Base-by-base conservation (phyloP, 2,329 filamentous ascomycete species). In the Coniella vitis region DNA sequence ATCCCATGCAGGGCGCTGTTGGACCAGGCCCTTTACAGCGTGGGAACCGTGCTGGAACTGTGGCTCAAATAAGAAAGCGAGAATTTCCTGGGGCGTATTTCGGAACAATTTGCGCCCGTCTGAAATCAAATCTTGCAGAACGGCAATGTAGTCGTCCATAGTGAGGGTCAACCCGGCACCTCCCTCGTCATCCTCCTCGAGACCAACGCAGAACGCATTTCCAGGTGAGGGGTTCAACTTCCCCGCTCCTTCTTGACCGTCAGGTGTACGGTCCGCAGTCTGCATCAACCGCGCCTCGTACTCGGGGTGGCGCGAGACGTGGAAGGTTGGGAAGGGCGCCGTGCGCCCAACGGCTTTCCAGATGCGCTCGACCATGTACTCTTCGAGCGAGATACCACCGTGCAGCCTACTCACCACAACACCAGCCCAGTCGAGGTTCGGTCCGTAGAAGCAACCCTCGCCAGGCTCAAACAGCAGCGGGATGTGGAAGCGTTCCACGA, bases 381-480 rank as follows among this genome's bases (percentile, higher is more conserved):
- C n/a, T 21, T 46, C 44, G 44, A 46, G 44, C 7, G 44, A 32
- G 13, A 39, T 13, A 5, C 35, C 44, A 10, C 16, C 21, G 22
- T 46, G 20, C 21, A 46, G 2, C 5, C 44, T 35, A 21, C 44
- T 46, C 19, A 80, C 64, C 1, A 79, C 61, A 0, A 68, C 64
- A 3, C 77, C 76, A 0, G 69, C 72, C 75, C 74, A 80, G 61
- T 81, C 77, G 1, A 74, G 57, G 1, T 69, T 65, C 1, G 66
- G 55, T 0, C 73, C 69, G 52, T 80, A 80, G 53, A 66, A 63
- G 75, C 75, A 81, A 3, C 64, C 60, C 0, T 62, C 59, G 0
- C 76, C 76, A 0, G 77, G 78, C 48, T 81, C 71, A 53, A 69
- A 77, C 9, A 58, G 44, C 3, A 80, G 67, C 0, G 75, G 74